Percentiles rank a stretch among this genome's conserved stretches.
Evolutionary conservation across 2,329 filamentous ascomycete species (phyloP).

Genomic region (Didymella sp.): DNA sequence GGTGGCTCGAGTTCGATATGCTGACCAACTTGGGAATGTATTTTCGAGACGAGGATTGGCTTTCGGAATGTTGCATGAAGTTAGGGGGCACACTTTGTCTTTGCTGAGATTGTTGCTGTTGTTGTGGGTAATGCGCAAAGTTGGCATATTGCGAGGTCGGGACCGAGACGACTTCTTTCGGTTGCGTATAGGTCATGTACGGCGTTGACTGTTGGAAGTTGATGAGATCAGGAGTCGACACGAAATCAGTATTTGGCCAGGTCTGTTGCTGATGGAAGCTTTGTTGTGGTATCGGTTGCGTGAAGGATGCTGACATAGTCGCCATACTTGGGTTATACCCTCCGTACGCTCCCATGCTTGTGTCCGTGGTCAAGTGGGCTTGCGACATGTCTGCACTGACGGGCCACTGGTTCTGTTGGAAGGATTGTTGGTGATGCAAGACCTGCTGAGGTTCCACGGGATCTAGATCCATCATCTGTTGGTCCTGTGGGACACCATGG

Average conservation of each 20-base stretch:
- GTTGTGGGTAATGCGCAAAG: slow-evolving; percentile 38
- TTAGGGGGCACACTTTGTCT: slow-evolving; percentile 47
- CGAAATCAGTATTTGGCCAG: slow-evolving; percentile 47
- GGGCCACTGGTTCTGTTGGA: slow-evolving; percentile 45
- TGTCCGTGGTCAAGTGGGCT: slow-evolving; percentile 35
- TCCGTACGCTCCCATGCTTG: slow-evolving; percentile 39
- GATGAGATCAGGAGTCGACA: slow-evolving; percentile 44
- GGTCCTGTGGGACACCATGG: slow-evolving; percentile 40
- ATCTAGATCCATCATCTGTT: slow-evolving; percentile 48
- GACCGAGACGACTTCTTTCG: slow-evolving; percentile 43
- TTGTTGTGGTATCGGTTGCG: slow-evolving; percentile 41
- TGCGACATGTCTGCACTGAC: slow-evolving; percentile 45
- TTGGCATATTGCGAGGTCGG: slow-evolving; percentile 46
- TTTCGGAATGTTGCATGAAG: slow-evolving; percentile 38
- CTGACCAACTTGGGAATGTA: slow-evolving; percentile 47
- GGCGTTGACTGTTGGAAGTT: slow-evolving; percentile 40
- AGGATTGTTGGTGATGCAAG: slow-evolving; percentile 39
- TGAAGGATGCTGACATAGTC: slow-evolving; percentile 41
- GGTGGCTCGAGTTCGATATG: slow-evolving; percentile 40
- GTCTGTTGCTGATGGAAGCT: slow-evolving; percentile 41
- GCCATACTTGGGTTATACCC: slow-evolving; percentile 42
- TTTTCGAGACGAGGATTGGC: slow-evolving; percentile 34
- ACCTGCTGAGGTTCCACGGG: slow-evolving; percentile 41
- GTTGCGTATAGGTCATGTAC: slow-evolving; percentile 44
- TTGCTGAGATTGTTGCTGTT: slow-evolving; percentile 23